Base-by-base conservation (phyloP, 768 basidiomycete genomes). In the Nevesoporus exiguus region DNA sequence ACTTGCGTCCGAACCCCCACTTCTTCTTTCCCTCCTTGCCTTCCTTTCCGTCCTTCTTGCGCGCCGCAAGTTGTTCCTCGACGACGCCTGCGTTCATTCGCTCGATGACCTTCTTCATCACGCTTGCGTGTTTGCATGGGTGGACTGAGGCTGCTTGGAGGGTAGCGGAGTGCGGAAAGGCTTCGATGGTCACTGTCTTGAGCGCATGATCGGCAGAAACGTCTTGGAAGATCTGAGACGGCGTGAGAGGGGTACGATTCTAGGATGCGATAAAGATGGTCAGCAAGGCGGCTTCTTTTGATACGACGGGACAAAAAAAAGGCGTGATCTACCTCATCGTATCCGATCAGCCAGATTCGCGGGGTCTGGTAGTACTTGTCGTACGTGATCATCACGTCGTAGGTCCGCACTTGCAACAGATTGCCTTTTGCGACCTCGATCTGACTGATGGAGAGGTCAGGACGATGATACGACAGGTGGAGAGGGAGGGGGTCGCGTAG, bases 331-430 rank as follows among this genome's bases (percentile, higher is more conserved):
- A 90, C 93, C 83, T 98, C 97, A 68, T 98, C 95, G 68, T 98
- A 98, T 19, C 97, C 97, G 60, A 95, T 83, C 55, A 99, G 75
- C 97, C 97, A 99, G 69, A 98, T 89, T 61, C 96, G 84, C 22
- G 97, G 97, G 13, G 95, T 98, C 72, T 98, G 97, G 73, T 99
- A 98, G 73, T 95, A 96, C 76, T 98, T 99, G 81, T 99, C 97
- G 71, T 98, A 99, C 45, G 92, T 93, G 77, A 99, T 98, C 88
- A 97, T 92, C 65, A 98, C 95, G 71, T 99, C 97, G 76, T 99
- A 99, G 11, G 96, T 99, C 66, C 97, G 84, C 37, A 98, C 93
- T 79, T 95, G 92, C 39, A 98, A 77, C 25, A 98, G 77, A 64
- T 97, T 97, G 52, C 83, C 84, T 57, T 85, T 90, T 31, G 84